Evolutionary conservation across 2,329 filamentous ascomycete genomes (phyloP).

Genomic region (Aspergillus sp.): DNA sequence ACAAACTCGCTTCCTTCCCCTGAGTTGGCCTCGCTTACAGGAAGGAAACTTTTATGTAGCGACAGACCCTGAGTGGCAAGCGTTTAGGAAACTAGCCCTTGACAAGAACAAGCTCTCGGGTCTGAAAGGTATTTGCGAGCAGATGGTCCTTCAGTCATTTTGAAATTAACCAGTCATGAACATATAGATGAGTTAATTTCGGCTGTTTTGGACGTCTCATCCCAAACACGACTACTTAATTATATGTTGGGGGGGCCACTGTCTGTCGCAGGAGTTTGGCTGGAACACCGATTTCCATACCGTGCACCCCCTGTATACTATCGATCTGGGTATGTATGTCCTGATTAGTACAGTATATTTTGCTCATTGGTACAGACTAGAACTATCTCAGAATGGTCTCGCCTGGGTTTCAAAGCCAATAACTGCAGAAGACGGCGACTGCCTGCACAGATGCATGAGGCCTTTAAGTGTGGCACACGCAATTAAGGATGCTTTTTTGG

Average conservation of each 20-base stretch:
- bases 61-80: conserved; percentile 63
- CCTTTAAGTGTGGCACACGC: conserved; percentile 37
- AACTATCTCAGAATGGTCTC: conserved; percentile 28
- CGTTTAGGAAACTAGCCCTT: conserved; percentile 61
- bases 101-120: conserved; percentile 51
- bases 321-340: conserved; percentile 57
- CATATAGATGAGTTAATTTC: conserved; percentile 50
- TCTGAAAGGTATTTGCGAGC: conserved; percentile 45
- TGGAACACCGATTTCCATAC: conserved; percentile 63
- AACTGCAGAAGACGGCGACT: conserved; percentile 33
- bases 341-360: not conserved
- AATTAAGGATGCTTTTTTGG: conserved; percentile 35
- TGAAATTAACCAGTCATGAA: conserved; percentile 12
- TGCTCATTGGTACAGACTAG: conserved; percentile 27
- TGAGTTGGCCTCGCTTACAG: conserved; percentile 53
- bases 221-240: conserved; percentile 47
- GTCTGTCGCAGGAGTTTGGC: conserved; percentile 56
- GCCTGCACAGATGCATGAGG: conserved; percentile 30
- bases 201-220: conserved; percentile 46
- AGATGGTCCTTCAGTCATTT: conserved; percentile 13
- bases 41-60: conserved; percentile 33
- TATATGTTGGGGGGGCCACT: conserved; percentile 52
- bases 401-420: conserved; percentile 32
- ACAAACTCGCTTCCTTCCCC: conserved; percentile 60
- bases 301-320: conserved; percentile 61